phyloP scores from a whole-genome alignment of 2,329 filamentous ascomycete genomes.

The Colletotrichum sidae region DNA sequence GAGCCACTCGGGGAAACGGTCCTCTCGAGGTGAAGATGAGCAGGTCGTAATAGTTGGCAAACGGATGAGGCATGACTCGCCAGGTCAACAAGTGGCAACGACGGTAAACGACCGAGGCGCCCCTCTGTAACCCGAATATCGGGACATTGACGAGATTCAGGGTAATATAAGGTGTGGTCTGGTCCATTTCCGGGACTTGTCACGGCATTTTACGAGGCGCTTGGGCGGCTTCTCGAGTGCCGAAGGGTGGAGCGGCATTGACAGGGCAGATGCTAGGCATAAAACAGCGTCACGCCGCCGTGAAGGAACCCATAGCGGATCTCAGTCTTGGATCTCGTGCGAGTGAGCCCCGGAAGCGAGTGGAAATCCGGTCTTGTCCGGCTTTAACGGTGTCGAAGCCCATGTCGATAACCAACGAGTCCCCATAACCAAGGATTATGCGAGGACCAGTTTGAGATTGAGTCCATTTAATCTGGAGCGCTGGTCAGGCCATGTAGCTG shows the following conservation, averaged over 20 bases:
- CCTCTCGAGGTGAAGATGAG: constrained; percentile 25
- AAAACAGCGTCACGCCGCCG: constrained; percentile 34
- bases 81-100: constrained; percentile 12
- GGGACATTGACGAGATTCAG: constrained; percentile 33
- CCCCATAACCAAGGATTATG: constrained; percentile 17
- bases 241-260: constrained; percentile 35
- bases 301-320: constrained; percentile 34
- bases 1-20: constrained; percentile 7
- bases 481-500: constrained; percentile 34
- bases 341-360: constrained; percentile 32
- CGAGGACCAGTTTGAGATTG: constrained; percentile 27
- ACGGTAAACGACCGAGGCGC: constrained; percentile 30
- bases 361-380: constrained; percentile 33
- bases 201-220: constrained; percentile 34
- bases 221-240: constrained; percentile 36
- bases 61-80: constrained; percentile 29
- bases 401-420: constrained; percentile 16
- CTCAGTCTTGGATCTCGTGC: constrained; percentile 34
- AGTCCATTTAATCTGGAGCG: constrained; percentile 28
- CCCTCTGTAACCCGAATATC: constrained; percentile 23
- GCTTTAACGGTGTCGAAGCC: constrained; percentile 26
- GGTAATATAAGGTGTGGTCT: constrained; percentile 38
- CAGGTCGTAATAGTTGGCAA: constrained; percentile 8
- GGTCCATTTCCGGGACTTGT: constrained; percentile 36
- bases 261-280: constrained; percentile 31